These are phyloP conservation scores for Colletotrichum spaethianum DNA, from an alignment of 2,329 filamentous ascomycete genomes.

Conservation along the genomic window DNA sequence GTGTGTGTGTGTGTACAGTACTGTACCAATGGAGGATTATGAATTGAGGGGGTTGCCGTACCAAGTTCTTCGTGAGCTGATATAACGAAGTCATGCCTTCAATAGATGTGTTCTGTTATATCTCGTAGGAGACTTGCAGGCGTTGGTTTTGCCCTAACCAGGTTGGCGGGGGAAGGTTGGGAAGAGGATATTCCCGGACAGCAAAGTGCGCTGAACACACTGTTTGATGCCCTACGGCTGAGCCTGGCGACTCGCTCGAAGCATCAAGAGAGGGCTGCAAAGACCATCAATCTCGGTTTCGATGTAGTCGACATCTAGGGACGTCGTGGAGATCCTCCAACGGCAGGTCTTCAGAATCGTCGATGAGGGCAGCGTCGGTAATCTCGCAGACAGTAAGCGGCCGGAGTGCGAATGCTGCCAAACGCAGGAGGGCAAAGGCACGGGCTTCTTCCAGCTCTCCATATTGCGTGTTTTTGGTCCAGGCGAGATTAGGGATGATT, in stretches of 20 bases:
- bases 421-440: conserved; percentile 48
- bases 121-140: not conserved
- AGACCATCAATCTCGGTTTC: conserved; percentile 46
- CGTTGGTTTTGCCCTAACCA: not conserved
- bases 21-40: not conserved
- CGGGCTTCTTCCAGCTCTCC: conserved; percentile 41
- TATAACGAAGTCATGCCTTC: conserved; percentile 16
- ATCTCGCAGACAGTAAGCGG: conserved; percentile 46
- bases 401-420: conserved; percentile 45
- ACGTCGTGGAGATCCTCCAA: conserved; percentile 46
- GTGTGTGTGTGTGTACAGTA: too few relatives aligned
- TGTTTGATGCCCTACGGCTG: conserved; percentile 19
- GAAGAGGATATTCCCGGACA: not conserved
- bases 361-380: conserved; percentile 45
- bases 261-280: conserved; percentile 50
- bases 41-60: too few relatives aligned
- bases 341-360: conserved; percentile 41
- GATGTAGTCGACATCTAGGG: conserved; percentile 48
- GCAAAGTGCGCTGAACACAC: conserved; percentile 40
- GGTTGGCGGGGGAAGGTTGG: not conserved
- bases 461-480: conserved; percentile 44
- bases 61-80: not conserved
- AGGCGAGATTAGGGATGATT: conserved; percentile 48
- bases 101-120: conserved; percentile 5
- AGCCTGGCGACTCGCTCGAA: conserved; percentile 2